Percentiles rank a stretch among this genome's conserved stretches.
Evolutionary conservation across 805 yeast genomes (phyloP).

Genomic region (Diddensiella caesifluorescens): DNA sequence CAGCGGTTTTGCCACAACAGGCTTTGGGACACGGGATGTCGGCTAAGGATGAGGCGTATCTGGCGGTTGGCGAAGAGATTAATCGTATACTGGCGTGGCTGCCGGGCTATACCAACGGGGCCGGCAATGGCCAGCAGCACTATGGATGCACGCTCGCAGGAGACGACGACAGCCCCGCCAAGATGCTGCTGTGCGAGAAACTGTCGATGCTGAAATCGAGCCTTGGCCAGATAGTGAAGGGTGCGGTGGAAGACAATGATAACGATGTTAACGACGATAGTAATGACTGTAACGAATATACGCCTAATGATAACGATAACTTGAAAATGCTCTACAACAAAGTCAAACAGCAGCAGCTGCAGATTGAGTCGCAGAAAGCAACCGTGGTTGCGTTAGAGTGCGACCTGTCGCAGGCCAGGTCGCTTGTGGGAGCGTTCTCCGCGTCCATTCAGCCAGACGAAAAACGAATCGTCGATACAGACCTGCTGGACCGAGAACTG

Average conservation of each 20-base stretch:
- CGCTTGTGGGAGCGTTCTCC: slow-evolving; percentile 31
- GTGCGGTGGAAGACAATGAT: neutral
- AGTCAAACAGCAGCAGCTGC: slow-evolving; percentile 33
- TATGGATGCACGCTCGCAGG: slow-evolving; percentile 12
- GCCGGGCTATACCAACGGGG: neutral
- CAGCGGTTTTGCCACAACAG: slow-evolving; percentile 6
- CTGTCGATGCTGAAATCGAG: slow-evolving; percentile 8
- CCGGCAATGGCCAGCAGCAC: neutral
- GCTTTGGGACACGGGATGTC: slow-evolving; percentile 15
- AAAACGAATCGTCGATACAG: slow-evolving; percentile 29
- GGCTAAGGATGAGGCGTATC: slow-evolving; percentile 22
- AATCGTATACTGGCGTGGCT: slow-evolving; percentile 8
- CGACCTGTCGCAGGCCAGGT: slow-evolving; percentile 31
- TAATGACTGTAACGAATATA: neutral
- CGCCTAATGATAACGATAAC: slow-evolving; percentile 6
- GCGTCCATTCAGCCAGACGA: slow-evolving; percentile 28
- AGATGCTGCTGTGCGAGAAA: slow-evolving; percentile 18
- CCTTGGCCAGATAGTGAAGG: neutral
- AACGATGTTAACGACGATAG: slow-evolving; percentile 3
- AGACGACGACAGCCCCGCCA: slow-evolving; percentile 23
- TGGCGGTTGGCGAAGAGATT: slow-evolving; percentile 20
- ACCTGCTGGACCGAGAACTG: slow-evolving; percentile 34
- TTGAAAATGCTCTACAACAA: slow-evolving; percentile 24
- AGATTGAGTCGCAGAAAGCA: slow-evolving; percentile 31
- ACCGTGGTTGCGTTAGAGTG: slow-evolving; percentile 32